Evolutionary conservation across 2,329 filamentous ascomycete genomes (phyloP), one percentile per base, ranked within the genome.

Genomic region (Fusarium sp.): DNA sequence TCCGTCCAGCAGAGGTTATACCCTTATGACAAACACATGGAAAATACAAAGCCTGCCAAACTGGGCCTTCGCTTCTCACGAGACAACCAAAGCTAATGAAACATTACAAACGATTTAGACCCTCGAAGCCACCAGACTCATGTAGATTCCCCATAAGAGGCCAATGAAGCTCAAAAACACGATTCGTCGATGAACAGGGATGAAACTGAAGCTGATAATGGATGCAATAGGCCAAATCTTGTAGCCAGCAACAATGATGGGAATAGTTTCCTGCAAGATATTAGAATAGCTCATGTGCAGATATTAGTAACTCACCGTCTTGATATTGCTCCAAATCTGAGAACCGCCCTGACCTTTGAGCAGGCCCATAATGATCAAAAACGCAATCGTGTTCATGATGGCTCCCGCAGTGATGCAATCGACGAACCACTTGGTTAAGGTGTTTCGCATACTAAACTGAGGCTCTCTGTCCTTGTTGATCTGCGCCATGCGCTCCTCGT

Each of bases 211-310:
- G 75, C 84, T 86, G 61, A 87, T 80, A 63, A 87, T 82, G 41
- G 84, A 86, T 2, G 85, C 86, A 50, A 86, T 79, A 0, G 86
- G 85, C 85, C 86, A 87, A 42, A 87, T 84, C 74, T 86, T 86
- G 74, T 86, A 86, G 5, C 84, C 84, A 7, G 84, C 84, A 15
- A 86, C 76, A 15, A 86, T 86, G 44, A 87, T 81, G 9, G 84
- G 83, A 11, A 86, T 80, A 2, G 84, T 86, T 79, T 86, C 80
- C 80, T 83, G 35, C 0, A 18, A 18, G 1, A 10, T 4, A 17
- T 75, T 36, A 76, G 62, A 18, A 18, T 13, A 13, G 8, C 3
- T 4, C 9, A 8, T 11, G 3, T 0, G 13, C 4, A 18, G 25
- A 9, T 3, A 11, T 1, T 12, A 35, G 6, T 13, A 65, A 70